These are phyloP conservation scores for Rosellinia necatrix DNA, from an alignment of 2,329 filamentous ascomycete species.

Conservation along the genomic window DNA sequence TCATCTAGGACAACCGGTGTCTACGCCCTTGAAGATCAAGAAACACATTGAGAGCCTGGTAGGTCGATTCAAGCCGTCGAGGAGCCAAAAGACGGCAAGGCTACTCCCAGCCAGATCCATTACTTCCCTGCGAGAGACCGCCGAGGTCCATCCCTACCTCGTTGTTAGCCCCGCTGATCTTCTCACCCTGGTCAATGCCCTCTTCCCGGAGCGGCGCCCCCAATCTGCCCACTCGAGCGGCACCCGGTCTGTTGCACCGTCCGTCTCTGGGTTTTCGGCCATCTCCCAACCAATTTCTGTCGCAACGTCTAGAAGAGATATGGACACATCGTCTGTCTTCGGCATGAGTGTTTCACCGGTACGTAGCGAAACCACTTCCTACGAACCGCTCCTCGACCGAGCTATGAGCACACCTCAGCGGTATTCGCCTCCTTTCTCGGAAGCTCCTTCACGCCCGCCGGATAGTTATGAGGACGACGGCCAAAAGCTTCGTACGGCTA, in stretches of 20 bases:
- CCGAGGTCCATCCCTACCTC: constrained; percentile 78
- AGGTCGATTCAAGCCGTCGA: constrained; percentile 62
- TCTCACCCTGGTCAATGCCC: constrained; percentile 76
- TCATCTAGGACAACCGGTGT: constrained; percentile 61
- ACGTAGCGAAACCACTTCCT: constrained; percentile 70
- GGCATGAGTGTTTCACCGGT: constrained; percentile 75
- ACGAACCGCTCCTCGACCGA: constrained; percentile 65
- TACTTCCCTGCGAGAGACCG: constrained; percentile 74
- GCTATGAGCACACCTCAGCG: constrained; percentile 54
- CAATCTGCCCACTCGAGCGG: constrained; percentile 65
- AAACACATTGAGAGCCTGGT: constrained; percentile 74
- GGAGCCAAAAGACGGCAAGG: constrained; percentile 57
- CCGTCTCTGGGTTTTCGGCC: constrained; percentile 68
- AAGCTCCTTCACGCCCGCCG: constrained; percentile 46
- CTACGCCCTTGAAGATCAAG: constrained; percentile 66
- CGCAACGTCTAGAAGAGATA: constrained; percentile 57
- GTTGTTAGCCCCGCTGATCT: constrained; percentile 81
- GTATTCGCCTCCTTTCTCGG: constrained; percentile 58
- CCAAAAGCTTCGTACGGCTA: constrained; percentile 66
- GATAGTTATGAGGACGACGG: constrained; percentile 67
- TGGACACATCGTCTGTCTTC: constrained; percentile 71
- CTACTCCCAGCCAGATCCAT: constrained; percentile 73
- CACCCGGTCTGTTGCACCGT: constrained; percentile 69
- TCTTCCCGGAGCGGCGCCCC: constrained; percentile 77
- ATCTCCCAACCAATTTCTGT: constrained; percentile 72